Evolutionary conservation across 2,329 filamentous ascomycete species (phyloP).

Genomic region (Fusarium falciforme): DNA sequence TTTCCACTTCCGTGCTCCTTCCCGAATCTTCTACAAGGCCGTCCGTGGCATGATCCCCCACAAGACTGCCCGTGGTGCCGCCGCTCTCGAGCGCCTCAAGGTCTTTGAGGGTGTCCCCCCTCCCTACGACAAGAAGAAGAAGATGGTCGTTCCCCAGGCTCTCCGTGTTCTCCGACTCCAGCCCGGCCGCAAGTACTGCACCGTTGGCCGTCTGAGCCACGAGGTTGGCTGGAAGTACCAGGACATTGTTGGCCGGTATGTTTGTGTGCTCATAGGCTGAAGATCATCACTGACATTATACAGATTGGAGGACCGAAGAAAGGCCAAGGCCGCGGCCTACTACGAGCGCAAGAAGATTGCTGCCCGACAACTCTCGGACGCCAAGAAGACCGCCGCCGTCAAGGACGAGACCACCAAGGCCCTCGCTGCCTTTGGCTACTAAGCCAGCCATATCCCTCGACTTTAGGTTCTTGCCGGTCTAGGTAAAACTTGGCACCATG

Average conservation of each 20-base stretch:
- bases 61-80: constrained; percentile 98
- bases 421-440: constrained; percentile 93
- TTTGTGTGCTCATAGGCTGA: constrained; percentile 45
- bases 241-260: constrained; percentile 97
- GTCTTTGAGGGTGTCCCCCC: constrained; percentile 99
- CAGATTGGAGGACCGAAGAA: constrained; percentile 99
- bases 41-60: constrained; percentile 99
- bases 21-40: constrained; percentile 99
- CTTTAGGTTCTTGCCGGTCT: constrained; percentile 42
- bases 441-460: constrained; percentile 57
- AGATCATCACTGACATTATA: constrained; percentile 35
- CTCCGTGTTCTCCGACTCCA: constrained; percentile 96
- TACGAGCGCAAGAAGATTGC: constrained; percentile 99
- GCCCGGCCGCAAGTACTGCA: constrained; percentile 99
- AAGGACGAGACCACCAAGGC: constrained; percentile 88
- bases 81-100: constrained; percentile 98
- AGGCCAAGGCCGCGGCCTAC: constrained; percentile 99
- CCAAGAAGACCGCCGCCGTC: constrained; percentile 90
- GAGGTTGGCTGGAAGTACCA: constrained; percentile 99
- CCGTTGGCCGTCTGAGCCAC: constrained; percentile 95
- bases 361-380: constrained; percentile 88
- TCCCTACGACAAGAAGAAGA: constrained; percentile 99
- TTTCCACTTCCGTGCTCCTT: constrained; percentile 99
- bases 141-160: constrained; percentile 98
- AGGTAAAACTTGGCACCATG: constrained; percentile 53